Evolutionary conservation across 2,329 filamentous ascomycete genomes (phyloP), one percentile per base, ranked within the genome.

Genomic region (Nigrograna mackinnonii): DNA sequence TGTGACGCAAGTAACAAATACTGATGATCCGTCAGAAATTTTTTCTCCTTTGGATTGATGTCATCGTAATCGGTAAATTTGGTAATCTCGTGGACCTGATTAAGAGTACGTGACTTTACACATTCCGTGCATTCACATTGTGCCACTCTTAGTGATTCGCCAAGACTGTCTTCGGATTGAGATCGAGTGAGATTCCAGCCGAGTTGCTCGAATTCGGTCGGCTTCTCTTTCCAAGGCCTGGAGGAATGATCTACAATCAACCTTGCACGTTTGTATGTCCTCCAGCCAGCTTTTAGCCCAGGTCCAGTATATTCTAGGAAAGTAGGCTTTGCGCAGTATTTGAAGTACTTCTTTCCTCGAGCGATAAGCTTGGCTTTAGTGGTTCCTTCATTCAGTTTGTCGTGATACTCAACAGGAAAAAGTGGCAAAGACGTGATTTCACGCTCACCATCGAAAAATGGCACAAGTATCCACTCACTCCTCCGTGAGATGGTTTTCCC

Each of bases 261-360:
- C 4, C 41, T 24, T 9, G 35, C 35, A 30, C 33, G 20, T 3
- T 16, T 24, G 14, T 28, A 41, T 38, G 9, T 28, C 31, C 18
- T 33, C 16, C 16, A 11, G 11, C 31, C 31, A 11, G 9, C 31
- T 17, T 33, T 33, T 7, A 9, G 9, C 7, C 31, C 31, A 11
- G 16, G 9, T 11, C 46, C 42, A 7, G 38, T 39, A 21, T 42
- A 48, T 17, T 48, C 41, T 7, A 22, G 32, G 18, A 22, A 39
- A 4, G 30, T 38, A 6, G 46, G 41, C 13, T 35, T 22, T 41
- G 32, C 43, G 32, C 19, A 7, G 26, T 19, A 16, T 32, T 16
- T 36, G 18, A 46, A 16, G 39, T 33, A 46, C 13, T 12, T 46
- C 17, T 42, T 44, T 22, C 43, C 47, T n/a, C 47, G 36, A 18